Conservation (phyloP, 768 basidiomycete genomes). For the Lactarius evosmus region DNA sequence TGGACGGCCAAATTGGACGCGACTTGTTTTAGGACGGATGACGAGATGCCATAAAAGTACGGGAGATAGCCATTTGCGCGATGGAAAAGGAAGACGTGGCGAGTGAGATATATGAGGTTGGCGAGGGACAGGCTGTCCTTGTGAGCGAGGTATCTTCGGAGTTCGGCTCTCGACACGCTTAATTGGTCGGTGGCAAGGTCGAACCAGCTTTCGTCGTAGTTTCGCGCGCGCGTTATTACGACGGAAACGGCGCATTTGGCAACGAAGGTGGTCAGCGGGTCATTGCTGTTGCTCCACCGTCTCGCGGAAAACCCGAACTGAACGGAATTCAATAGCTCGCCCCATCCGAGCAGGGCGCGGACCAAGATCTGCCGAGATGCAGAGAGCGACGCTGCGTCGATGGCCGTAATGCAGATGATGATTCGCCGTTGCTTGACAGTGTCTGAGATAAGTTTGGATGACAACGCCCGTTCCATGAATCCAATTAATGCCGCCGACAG, state of each 20-base stretch:
- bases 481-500: slow-evolving; percentile 4
- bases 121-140: slow-evolving; percentile 5
- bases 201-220: slow-evolving; percentile 9
- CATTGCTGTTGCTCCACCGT: background rate
- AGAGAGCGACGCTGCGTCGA: slow-evolving; percentile 2
- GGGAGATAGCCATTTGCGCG: background rate
- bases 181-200: slow-evolving; percentile 5
- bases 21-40: background rate
- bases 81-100: slow-evolving; percentile 2
- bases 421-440: slow-evolving; percentile 13
- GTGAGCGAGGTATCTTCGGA: background rate
- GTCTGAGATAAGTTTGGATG: slow-evolving; percentile 10
- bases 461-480: slow-evolving; percentile 9
- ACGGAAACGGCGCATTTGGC: slow-evolving; percentile 8
- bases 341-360: slow-evolving; percentile 10
- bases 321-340: background rate
- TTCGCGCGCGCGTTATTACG: background rate
- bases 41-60: background rate
- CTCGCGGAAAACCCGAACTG: slow-evolving; percentile 7
- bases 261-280: background rate
- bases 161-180: background rate
- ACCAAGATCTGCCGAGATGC: slow-evolving; percentile 9
- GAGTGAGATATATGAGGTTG: slow-evolving; percentile 8
- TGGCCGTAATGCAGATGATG: slow-evolving; percentile 5
- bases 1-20: background rate